Evolutionary conservation across 2,329 filamentous ascomycete genomes (phyloP), one percentile per base, ranked within the genome.

Genomic region (Diaporthe citriasiana): DNA sequence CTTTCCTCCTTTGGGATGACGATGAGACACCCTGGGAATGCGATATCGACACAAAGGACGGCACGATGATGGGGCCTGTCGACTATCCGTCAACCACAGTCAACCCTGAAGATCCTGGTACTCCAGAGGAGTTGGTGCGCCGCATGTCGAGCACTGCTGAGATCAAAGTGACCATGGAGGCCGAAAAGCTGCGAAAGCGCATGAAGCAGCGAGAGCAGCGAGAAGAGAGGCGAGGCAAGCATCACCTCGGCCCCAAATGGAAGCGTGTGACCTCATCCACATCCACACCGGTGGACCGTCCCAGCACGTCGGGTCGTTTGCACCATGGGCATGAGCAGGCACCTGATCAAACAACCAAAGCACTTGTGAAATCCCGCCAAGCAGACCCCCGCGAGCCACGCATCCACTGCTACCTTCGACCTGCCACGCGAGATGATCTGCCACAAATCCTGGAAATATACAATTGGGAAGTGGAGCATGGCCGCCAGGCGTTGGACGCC

Each of bases 381-480:
- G 56, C 13, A 42, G 56, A 51, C 35, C 47, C 33, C 9, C 33
- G 47, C 25, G 8, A 42, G 30, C 45, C 27, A 45, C 35, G 35
- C 9, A 51, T 73, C 13, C 22, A 27, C 22, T 75, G 71, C 33
- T 69, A 74, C 56, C 63, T 77, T 10, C 73, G 76, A 25, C 76
- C 76, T 35, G 71, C 42, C 38, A 59, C 59, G 30, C 38, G 47
- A 17, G 12, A 25, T 15, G 76, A 77, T 59, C 33, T 74, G 13
- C 25, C 45, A 3, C 73, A 71, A 7, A 51, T 74, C 4, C 38
- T 74, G 17, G 63, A 73, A 3, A 76, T 77, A 27, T 77, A 77
- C 72, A 77, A 77, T 35, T 74, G 70, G 73, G 76, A 77, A 66
- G 76, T 77, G 27, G 30, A 30, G 17, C 45, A 74, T 35, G 76